Evolutionary conservation across 2,329 filamentous ascomycete genomes (phyloP).

Genomic region (Monosporascus sp.): DNA sequence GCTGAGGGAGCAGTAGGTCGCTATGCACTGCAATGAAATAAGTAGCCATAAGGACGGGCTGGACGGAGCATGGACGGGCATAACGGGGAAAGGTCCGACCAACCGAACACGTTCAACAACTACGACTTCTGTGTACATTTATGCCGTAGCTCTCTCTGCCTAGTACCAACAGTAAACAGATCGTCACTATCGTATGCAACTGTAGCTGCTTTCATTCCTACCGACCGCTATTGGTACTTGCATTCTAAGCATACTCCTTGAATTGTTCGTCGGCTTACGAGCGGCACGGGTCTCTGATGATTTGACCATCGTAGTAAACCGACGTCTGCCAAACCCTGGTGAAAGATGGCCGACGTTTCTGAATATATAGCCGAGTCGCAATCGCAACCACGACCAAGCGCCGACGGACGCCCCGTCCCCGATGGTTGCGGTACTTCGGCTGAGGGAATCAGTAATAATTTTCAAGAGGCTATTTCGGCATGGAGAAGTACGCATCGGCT

Average conservation of each 20-base stretch:
- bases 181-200: not conserved
- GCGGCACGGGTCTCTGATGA: slow-evolving; percentile 11
- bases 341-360: slow-evolving; percentile 21
- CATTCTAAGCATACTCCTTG: not conserved
- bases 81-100: no score
- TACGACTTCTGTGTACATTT: not conserved
- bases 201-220: not conserved
- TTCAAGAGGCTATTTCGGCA: slow-evolving; percentile 90
- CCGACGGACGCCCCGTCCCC: slow-evolving; percentile 13
- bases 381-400: slow-evolving; percentile 20
- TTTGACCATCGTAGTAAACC: slow-evolving; percentile 12
- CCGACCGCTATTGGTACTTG: not conserved
- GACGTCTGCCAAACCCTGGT: slow-evolving; percentile 9
- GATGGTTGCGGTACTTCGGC: slow-evolving; percentile 12
- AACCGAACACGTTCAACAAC: not conserved
- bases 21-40: not conserved
- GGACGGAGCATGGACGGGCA: not conserved
- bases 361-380: slow-evolving; percentile 17
- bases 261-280: not conserved
- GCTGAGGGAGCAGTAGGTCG: no score
- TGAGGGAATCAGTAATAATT: slow-evolving; percentile 73
- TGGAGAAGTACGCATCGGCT: slow-evolving; percentile 70
- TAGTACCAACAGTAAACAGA: no score
- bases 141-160: no score
- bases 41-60: not conserved